Evolutionary conservation across 441 rosid genomes (phyloP).

Genomic region (Croton laevigatus): DNA sequence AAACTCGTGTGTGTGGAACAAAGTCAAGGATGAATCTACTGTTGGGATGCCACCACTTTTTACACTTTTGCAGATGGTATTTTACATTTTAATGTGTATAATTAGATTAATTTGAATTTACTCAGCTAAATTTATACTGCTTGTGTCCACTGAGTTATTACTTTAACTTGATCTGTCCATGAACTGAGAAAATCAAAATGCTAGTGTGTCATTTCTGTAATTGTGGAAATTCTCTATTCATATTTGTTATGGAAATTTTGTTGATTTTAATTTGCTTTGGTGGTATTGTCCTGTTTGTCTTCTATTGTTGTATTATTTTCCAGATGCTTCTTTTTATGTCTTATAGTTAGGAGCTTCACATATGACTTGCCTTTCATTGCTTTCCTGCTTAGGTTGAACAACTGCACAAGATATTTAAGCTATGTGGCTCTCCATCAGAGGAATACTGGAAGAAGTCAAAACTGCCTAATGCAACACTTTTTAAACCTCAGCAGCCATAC

Average conservation of each 20-base stretch:
- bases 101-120: too few relatives aligned
- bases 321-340: not conserved
- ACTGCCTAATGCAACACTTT: constrained; percentile 75
- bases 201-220: not conserved
- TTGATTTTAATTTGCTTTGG: constrained; percentile 8
- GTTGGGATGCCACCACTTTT: too few relatives aligned
- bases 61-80: too few relatives aligned
- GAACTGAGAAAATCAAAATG: not conserved
- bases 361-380: constrained; percentile 18
- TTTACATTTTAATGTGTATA: too few relatives aligned
- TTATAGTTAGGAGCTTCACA: constrained; percentile 5
- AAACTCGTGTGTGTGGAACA: not conserved
- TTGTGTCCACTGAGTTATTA: too few relatives aligned
- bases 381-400: constrained; percentile 71
- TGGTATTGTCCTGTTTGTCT: not conserved
- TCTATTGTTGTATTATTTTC: not conserved
- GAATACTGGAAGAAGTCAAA: constrained; percentile 84
- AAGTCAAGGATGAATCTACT: too few relatives aligned
- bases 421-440: constrained; percentile 90
- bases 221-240: not conserved
- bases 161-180: too few relatives aligned
- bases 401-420: constrained; percentile 83
- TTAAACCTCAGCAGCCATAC: constrained; percentile 77
- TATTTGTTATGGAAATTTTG: constrained; percentile 6
- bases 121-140: too few relatives aligned